Evolutionary conservation across 2,329 filamentous ascomycete species (phyloP), one percentile per base, ranked within the genome.

Genomic region (Penicillium occitanis): DNA sequence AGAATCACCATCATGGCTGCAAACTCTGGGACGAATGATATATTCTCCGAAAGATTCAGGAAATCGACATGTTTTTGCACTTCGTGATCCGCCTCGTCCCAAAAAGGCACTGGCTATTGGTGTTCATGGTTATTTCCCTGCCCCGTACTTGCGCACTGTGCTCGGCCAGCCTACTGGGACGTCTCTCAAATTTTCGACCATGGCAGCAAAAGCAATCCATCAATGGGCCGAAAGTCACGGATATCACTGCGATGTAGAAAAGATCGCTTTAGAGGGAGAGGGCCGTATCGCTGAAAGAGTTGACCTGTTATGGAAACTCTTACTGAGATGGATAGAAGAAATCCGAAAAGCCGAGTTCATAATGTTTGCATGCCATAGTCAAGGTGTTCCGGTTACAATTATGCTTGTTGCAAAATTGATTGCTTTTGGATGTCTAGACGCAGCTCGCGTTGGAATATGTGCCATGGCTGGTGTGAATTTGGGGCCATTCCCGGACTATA

Each of bases 91-190:
- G 0, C 90, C 88, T 0, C 90, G 86, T 69, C 88, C 98, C 57
- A 92, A 88, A 73, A 95, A 90, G 70, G 95, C 95, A 13, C 84
- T 99, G 5, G 93, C 93, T 1, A 97, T 99, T 70, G 95, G 95
- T 46, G 88, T 99, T 0, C 95, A 99, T 76, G 95, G 95, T 0
- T 90, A 96, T 67, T 97, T 98, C 70, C 95, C 95, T 0, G 92
- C 92, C 0, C 87, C 90, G 0, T 87, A 96, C 50, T 84, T 99
- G 42, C 90, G 95, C n/a, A 91, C 90, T 22, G 91, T 99, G 71
- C 89, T 98, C 17, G 95, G 95, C 0, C 94, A 97, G 72, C 95
- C 95, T 0, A 99, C 93, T 0, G 95, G 95, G 5, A 99, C 95
- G 0, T 98, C 94, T 0, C 88, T 98, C 65, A 90, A 93, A 48